Percentiles rank a stretch among this genome's conserved stretches.
Conservation (phyloP, 257 asterid genomes). For the Handroanthus guayacan region DNA sequence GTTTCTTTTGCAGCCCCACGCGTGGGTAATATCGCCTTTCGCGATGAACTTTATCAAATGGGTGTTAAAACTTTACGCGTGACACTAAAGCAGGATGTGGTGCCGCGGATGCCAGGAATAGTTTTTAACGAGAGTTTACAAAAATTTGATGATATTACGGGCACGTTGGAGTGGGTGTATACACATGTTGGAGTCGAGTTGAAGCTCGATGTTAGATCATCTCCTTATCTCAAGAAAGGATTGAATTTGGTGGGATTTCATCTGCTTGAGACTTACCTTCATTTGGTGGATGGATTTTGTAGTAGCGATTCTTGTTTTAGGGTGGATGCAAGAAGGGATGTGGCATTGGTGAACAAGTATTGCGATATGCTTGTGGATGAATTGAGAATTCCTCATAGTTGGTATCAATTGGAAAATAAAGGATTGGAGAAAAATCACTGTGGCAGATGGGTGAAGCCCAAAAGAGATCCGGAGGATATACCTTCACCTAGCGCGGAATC, state of each 20-base stretch:
- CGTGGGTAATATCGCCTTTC: constrained; percentile 81
- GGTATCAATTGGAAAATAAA: constrained; percentile 77
- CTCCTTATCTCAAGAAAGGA: constrained; percentile 64
- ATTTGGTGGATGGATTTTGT: constrained; percentile 67
- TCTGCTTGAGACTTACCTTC: constrained; percentile 79
- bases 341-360: constrained; percentile 74
- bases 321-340: constrained; percentile 67
- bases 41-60: constrained; percentile 69
- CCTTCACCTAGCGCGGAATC: constrained; percentile 58
- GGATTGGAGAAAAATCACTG: constrained; percentile 61
- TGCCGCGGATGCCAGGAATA: constrained; percentile 77
- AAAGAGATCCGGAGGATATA: constrained; percentile 68
- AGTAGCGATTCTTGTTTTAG: constrained; percentile 56
- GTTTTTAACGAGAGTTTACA: constrained; percentile 76
- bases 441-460: constrained; percentile 86
- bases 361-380: constrained; percentile 84
- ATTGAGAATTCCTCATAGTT: constrained; percentile 63
- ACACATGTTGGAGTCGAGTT: constrained; percentile 82
- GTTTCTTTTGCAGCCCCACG: constrained; percentile 80
- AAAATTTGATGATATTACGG: constrained; percentile 68
- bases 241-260: constrained; percentile 68
- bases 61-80: constrained; percentile 68
- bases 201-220: constrained; percentile 61
- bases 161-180: constrained; percentile 84
- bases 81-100: constrained; percentile 67